A percentile compares a stretch with the other conserved stretches of the same genome.
These are phyloP conservation scores for Phytophthora nicotianae DNA, from an alignment of 352 stramenopile species.

Conservation along the genomic window DNA sequence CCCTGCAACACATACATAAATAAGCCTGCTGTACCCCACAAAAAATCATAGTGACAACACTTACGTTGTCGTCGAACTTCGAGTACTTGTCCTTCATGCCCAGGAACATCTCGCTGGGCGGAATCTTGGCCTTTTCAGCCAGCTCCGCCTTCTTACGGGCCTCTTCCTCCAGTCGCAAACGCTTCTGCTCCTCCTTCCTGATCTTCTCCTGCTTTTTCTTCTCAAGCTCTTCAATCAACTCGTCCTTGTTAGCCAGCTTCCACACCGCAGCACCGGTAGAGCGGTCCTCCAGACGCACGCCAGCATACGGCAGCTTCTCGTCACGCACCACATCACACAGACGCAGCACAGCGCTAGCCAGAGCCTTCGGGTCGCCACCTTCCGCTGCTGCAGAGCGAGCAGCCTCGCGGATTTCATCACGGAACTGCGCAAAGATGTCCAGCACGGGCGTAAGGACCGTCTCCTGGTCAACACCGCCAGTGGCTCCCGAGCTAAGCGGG, in stretches of 20 bases:
- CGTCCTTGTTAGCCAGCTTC: conserved; percentile 93
- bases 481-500: conserved; percentile 50
- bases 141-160: conserved; percentile 80
- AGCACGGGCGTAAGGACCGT: conserved; percentile 84
- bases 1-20: conserved; percentile 57
- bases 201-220: conserved; percentile 80
- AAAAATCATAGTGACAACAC: conserved; percentile 7
- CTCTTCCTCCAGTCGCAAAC: conserved; percentile 70
- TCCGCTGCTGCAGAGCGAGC: conserved; percentile 57
- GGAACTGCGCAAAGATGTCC: conserved; percentile 91
- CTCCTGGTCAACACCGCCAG: conserved; percentile 65
- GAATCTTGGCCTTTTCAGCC: conserved; percentile 90
- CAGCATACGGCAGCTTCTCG: conserved; percentile 86
- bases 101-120: conserved; percentile 93
- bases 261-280: conserved; percentile 72
- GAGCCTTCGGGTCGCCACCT: conserved; percentile 49
- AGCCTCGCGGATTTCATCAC: conserved; percentile 78
- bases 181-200: conserved; percentile 85
- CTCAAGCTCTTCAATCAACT: conserved; percentile 79
- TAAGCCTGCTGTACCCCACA: conserved; percentile 6
- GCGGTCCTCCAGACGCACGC: conserved; percentile 90
- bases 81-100: conserved; percentile 88
- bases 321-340: conserved; percentile 91
- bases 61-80: conserved; percentile 90
- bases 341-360: conserved; percentile 75